Base-by-base conservation (phyloP, 164 flowering plant species). In the Tinospora cordifolia region DNA sequence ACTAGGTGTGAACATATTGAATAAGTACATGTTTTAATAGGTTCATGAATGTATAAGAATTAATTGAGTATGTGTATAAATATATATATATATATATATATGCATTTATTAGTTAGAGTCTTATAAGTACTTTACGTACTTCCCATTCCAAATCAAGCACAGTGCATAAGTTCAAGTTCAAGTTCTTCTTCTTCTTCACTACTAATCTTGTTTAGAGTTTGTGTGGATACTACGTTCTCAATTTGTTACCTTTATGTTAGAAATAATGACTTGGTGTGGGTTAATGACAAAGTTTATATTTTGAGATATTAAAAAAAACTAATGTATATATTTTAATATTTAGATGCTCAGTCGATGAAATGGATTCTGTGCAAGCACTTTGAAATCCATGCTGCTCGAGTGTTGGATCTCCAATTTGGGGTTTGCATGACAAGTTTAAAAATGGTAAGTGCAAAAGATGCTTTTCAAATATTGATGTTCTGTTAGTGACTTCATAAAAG, bases 321-420 rank as follows among this genome's bases (percentile, higher is more conserved):
- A 54, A 54, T 14, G 57, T 27, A 17, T 27, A 40, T 66, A 64
- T 27, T 24, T 15, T 34, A 14, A 58, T 62, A 49, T 80, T 0
- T 77, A 89, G 98, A 85, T 71, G 63, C 78, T 17, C 80, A 85
- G 47, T 71, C 79, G 63, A 74, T 81, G 46, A 85, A 81, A 59
- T 89, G 97, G 98, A 87, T 80, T 84, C 75, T 86, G 24, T 87
- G 98, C 75, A 84, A 86, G 57, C 64, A 30, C 69, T 90, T 92
- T 80, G 81, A 82, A 39, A 79, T 75, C 66, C 82, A 40, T 70
- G 69, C 83, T 51, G 39, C 75, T 41, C 76, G 69, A 63, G 90
- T 79, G 34, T 79, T 90, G 34, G 99, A 90, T 79, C 73, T 86
- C 46, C 89, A 86, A 66, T 92, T 92, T 84, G 98, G 93, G 39